Percentiles rank a stretch among this genome's conserved stretches.
Evolutionary conservation across 352 stramenopile species (phyloP).

Genomic region (Globisporangium mamillatum): DNA sequence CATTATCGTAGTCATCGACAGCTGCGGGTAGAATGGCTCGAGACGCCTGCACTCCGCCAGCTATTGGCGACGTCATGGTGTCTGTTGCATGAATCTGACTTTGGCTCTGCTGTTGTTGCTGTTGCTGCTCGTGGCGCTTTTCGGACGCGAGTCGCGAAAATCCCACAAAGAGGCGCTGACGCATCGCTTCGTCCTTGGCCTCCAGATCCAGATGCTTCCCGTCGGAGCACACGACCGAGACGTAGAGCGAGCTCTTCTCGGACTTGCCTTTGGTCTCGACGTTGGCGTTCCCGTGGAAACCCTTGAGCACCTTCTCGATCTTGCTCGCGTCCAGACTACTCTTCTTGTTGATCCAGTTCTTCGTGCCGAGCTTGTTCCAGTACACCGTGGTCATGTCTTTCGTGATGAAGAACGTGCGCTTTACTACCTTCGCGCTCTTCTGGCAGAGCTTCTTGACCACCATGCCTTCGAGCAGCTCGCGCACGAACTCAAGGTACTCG

Average conservation of each 20-base stretch:
- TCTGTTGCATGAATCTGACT: not conserved
- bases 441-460: constrained; percentile 64
- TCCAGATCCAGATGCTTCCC: constrained; percentile 53
- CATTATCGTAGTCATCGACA: not conserved
- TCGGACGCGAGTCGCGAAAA: constrained; percentile 52
- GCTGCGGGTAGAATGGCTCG: not conserved
- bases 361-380: constrained; percentile 51
- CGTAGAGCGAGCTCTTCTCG: constrained; percentile 34
- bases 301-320: constrained; percentile 53
- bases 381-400: constrained; percentile 44
- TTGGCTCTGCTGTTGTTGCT: constrained; percentile 2
- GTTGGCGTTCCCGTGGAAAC: constrained; percentile 33
- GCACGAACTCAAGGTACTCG: constrained; percentile 74
- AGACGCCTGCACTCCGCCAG: not conserved
- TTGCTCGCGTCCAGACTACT: constrained; percentile 38
- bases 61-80: not conserved
- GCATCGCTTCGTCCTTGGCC: constrained; percentile 40
- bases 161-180: constrained; percentile 44
- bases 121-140: constrained; percentile 26
- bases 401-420: constrained; percentile 56
- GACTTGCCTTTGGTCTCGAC: constrained; percentile 24
- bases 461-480: constrained; percentile 56
- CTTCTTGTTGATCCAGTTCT: constrained; percentile 44
- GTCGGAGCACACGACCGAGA: constrained; percentile 46
- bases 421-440: constrained; percentile 54